A percentile compares a stretch with the other conserved stretches of the same genome.
Evolutionary conservation across 768 basidiomycete genomes (phyloP).

Genomic region (Tulasnella sp.): DNA sequence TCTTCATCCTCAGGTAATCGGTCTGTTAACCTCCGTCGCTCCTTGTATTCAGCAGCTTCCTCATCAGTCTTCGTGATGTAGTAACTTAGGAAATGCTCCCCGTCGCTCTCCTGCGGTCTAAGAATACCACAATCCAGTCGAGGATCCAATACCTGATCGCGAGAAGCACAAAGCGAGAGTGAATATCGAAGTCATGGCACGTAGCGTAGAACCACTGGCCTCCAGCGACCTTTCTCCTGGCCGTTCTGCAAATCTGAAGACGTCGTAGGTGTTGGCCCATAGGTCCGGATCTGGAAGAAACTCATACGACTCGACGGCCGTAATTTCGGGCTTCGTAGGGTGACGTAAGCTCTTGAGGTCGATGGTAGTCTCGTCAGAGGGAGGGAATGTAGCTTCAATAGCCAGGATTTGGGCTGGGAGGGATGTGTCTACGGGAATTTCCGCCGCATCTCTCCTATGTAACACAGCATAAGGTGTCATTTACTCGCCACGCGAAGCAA

Average conservation of each 20-base stretch:
- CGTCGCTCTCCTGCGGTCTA: constrained; percentile 79
- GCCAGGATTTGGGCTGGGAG: constrained; percentile 62
- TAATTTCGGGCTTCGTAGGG: constrained; percentile 66
- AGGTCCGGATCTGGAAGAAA: constrained; percentile 75
- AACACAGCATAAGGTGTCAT: constrained; percentile 26
- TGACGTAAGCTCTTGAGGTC: constrained; percentile 53
- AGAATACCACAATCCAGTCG: constrained; percentile 77
- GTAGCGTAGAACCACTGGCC: constrained; percentile 32
- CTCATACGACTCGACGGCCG: constrained; percentile 71
- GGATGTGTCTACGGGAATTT: constrained; percentile 54
- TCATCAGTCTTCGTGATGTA: constrained; percentile 73
- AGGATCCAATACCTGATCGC: constrained; percentile 58
- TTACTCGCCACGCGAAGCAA: constrained; percentile 26
- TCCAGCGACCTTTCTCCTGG: constrained; percentile 69
- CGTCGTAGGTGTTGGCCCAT: constrained; percentile 83
- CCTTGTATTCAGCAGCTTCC: constrained; percentile 55
- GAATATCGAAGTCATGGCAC: neutral
- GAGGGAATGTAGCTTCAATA: constrained; percentile 66
- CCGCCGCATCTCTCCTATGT: constrained; percentile 38
- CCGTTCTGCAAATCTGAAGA: constrained; percentile 76
- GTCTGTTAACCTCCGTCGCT: constrained; percentile 17
- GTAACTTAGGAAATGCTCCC: constrained; percentile 79
- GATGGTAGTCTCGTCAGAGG: constrained; percentile 41
- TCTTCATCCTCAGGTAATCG: neutral
- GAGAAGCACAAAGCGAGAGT: neutral